These are phyloP conservation scores for Blastocystis sp. DNA, from an alignment of 352 stramenopile genomes.

Conservation along the genomic window DNA sequence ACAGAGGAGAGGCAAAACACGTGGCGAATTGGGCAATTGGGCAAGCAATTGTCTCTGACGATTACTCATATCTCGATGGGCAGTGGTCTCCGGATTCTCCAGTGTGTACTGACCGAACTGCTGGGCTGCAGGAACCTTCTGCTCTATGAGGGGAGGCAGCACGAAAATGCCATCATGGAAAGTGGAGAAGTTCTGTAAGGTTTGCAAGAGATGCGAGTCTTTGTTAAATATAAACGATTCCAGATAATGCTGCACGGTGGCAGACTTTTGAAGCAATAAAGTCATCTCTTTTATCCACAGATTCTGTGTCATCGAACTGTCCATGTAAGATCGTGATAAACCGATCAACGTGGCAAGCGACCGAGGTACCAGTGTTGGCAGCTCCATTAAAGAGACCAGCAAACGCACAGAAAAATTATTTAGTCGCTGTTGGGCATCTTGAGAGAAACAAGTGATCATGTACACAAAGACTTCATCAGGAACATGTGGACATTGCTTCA, in stretches of 20 bases:
- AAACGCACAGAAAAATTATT: not conserved
- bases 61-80: not conserved
- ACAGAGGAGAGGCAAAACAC: not conserved
- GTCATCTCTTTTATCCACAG: not conserved
- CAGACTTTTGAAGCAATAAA: too few relatives aligned
- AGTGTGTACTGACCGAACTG: not conserved
- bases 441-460: not conserved
- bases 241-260: not conserved
- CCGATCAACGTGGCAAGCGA: not conserved
- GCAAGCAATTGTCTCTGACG: not conserved
- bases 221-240: not conserved
- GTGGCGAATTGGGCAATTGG: not conserved
- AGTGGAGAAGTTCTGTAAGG: not conserved
- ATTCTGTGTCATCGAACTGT: not conserved
- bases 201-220: not conserved
- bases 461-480: not conserved
- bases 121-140: not conserved
- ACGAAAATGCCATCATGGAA: not conserved
- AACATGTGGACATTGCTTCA: not conserved
- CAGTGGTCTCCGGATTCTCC: not conserved
- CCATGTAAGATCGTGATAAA: not conserved
- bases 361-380: not conserved
- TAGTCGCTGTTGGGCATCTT: not conserved
- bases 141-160: not conserved
- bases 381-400: not conserved